Conservation (phyloP, 306 rosid genomes). For the Betula pendula region DNA sequence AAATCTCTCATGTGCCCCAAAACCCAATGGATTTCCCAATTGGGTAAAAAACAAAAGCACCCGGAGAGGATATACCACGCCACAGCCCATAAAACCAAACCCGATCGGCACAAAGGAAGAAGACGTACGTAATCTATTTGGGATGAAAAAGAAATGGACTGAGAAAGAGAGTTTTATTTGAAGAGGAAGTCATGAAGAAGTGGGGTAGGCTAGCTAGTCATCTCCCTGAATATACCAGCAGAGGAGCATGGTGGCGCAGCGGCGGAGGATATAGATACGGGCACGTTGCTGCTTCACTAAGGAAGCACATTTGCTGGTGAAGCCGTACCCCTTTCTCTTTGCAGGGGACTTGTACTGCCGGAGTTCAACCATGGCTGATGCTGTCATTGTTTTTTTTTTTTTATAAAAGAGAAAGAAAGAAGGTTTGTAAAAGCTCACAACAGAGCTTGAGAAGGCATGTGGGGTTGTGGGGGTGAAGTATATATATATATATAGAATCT, state of each 20-base stretch:
- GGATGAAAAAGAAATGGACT: conserved; percentile 12
- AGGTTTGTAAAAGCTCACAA: conserved; percentile 20
- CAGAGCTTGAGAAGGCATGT: conserved; percentile 30
- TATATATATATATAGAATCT: conserved; percentile 5
- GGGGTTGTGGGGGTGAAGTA: conserved; percentile 6
- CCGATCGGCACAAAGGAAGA: conserved; percentile 21
- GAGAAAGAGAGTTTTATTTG: neutral
- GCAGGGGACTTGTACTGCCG: conserved; percentile 34
- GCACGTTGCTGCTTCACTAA: conserved; percentile 87
- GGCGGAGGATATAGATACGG: conserved; percentile 78
- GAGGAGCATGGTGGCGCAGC: conserved; percentile 95
- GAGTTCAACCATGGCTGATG: conserved; percentile 42
- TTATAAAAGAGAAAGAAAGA: neutral
- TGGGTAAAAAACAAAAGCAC: conserved; percentile 44
- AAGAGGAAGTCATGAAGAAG: neutral
- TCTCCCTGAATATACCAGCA: conserved; percentile 97
- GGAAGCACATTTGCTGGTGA: conserved; percentile 68
- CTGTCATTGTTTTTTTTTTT: neutral
- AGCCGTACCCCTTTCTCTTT: conserved; percentile 51
- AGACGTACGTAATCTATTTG: conserved; percentile 1
- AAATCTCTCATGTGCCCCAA: conserved; percentile 44
- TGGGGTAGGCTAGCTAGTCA: conserved; percentile 34
- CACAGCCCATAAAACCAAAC: conserved; percentile 33
- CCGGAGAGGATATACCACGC: conserved; percentile 24
- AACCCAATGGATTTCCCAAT: conserved; percentile 40